Base-by-base conservation (phyloP, 108 stramenopile genomes). In the Seminavis robusta region DNA sequence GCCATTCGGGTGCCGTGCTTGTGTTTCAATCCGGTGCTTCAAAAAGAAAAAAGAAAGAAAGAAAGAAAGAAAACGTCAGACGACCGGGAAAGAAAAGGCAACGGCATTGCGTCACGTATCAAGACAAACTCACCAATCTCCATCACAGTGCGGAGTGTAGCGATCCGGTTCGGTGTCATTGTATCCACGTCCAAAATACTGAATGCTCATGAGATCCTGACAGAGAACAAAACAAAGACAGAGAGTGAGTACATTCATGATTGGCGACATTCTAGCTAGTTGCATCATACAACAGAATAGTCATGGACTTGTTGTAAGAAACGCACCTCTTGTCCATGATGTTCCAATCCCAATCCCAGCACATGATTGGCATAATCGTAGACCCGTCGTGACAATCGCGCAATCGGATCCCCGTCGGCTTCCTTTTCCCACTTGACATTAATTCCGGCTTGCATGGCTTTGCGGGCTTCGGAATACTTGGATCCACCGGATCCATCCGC, bases 111-210 rank as follows among this genome's bases (percentile, higher is more conserved):
- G n/a, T n/a, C n/a, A n/a, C n/a, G n/a, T n/a, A n/a, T n/a, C n/a
- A n/a, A n/a, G n/a, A n/a, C 71, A n/a, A n/a, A 41, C 64, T n/a
- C n/a, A 63, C 32, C 80, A 81, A 27, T 41, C 71, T n/a, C 96
- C 96, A 62, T 97, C 96, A 71, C 96, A 97, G 54, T 97, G 96
- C 1, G 96, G 92, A 32, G 57, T 71, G 66, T 97, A 97, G 20
- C 87, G 71, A 73, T 97, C 74, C 1, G 63, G 59, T 49, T 80
- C 79, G 6, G 76, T 50, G 47, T 81, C 70, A 39, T 80, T 62
- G 11, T 59, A 27, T 4, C 84, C 84, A n/a, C 76, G 44, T 26
- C 86, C 90, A 56, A 65, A 63, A 55, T 94, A 94, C 55, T 90
- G 88, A 54, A 94, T 90, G 17, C 63, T 63, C 88, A 94, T 90